phyloP scores from a whole-genome alignment of 768 basidiomycete species.

The Termitomyces sp. region DNA sequence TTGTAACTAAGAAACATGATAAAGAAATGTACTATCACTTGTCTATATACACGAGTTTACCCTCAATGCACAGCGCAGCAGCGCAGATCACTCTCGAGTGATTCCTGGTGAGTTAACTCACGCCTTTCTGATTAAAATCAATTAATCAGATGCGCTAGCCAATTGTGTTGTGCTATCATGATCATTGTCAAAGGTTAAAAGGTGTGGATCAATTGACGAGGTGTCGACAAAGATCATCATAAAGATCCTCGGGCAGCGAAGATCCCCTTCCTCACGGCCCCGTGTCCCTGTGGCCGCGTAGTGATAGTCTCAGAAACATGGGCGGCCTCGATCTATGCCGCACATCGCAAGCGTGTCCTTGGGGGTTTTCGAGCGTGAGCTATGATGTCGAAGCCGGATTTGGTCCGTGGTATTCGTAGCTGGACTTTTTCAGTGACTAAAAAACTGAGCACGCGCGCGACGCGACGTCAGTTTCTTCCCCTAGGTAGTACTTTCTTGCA shows the following conservation, averaged over 20 bases:
- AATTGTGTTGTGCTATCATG: neutral
- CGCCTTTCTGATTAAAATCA: neutral
- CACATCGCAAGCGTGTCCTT: neutral
- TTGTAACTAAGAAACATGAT: constrained; percentile 5
- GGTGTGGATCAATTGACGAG: constrained; percentile 10
- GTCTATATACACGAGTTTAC: constrained; percentile 6
- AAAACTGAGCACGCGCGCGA: too few relatives aligned
- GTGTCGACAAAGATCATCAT: neutral
- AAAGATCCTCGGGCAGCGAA: constrained; percentile 6
- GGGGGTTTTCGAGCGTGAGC: neutral
- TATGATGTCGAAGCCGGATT: too few relatives aligned
- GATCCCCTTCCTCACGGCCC: constrained; percentile 3
- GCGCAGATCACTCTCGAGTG: neutral
- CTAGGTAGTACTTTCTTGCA: neutral
- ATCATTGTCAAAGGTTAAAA: neutral
- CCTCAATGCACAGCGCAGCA: neutral
- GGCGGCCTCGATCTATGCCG: neutral
- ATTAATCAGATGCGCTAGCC: neutral
- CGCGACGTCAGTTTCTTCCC: neutral
- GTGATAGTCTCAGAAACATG: neutral
- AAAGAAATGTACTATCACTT: constrained; percentile 6
- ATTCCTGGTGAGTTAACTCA: constrained; percentile 1
- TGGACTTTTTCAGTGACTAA: neutral
- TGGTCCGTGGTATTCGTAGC: neutral
- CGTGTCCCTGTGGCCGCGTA: neutral